These are phyloP conservation scores for Phytophthora chlamydospora DNA, from an alignment of 352 stramenopile species.

Conservation along the genomic window DNA sequence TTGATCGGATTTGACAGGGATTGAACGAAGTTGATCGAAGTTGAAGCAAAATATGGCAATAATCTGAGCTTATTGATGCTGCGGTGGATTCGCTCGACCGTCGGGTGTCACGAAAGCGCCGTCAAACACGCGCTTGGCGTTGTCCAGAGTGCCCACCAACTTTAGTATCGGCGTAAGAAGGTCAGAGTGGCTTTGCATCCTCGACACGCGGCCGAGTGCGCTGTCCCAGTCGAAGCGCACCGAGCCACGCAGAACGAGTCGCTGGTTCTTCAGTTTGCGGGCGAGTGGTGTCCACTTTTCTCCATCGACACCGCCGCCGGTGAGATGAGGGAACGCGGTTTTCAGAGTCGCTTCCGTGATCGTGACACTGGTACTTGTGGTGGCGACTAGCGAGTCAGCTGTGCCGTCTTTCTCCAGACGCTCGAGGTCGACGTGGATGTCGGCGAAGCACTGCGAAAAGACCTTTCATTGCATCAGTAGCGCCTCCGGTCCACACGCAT, in stretches of 20 bases:
- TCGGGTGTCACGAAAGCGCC: slow-evolving; percentile 6
- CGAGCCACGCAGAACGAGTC: slow-evolving; percentile 9
- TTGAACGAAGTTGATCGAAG: too few relatives aligned
- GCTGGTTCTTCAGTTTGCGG: slow-evolving; percentile 6
- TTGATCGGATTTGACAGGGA: too few relatives aligned
- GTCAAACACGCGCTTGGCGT: slow-evolving; percentile 12
- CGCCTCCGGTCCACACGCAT: background rate
- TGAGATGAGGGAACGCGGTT: too few relatives aligned
- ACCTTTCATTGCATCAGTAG: too few relatives aligned
- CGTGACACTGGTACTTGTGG: slow-evolving; percentile 12
- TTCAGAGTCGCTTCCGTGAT: too few relatives aligned
- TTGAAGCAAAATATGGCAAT: too few relatives aligned
- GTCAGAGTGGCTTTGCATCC: slow-evolving; percentile 9
- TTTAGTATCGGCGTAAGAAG: slow-evolving; percentile 14
- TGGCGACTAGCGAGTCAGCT: slow-evolving; percentile 3
- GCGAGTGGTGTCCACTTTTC: background rate
- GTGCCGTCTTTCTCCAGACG: background rate
- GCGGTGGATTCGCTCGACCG: too few relatives aligned
- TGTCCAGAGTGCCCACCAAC: slow-evolving; percentile 6
- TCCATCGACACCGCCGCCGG: too few relatives aligned
- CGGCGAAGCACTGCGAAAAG: slow-evolving; percentile 4
- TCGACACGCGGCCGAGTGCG: background rate
- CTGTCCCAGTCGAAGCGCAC: slow-evolving; percentile 13
- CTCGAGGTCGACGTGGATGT: slow-evolving; percentile 12
- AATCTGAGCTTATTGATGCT: too few relatives aligned